Evolutionary conservation across 2,329 filamentous ascomycete genomes (phyloP), one percentile per base, ranked within the genome.

Genomic region (Neonectria sp.): DNA sequence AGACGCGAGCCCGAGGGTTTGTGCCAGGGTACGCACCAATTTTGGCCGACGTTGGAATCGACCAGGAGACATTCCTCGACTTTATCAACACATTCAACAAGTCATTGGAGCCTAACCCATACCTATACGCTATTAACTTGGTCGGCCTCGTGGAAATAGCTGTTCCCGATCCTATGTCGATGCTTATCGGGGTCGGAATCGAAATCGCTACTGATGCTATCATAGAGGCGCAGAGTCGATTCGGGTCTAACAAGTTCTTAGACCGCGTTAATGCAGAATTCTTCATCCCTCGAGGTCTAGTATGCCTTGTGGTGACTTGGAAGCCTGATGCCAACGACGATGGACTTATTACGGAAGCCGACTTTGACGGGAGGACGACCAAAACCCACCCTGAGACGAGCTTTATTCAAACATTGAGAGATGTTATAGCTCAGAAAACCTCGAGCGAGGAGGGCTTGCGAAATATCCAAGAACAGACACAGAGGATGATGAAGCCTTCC

Each of bases 231-330:
- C 79, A 83, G 33, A 79, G 77, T 11, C 80, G 81, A 21, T 77
- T 79, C 71, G 78, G 82, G 48, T 82, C 85, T 0, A 90, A 89
- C 71, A 79, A 75, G 0, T 91, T 88, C 73, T 82, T 91, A 17
- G 84, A 89, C 69, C 78, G 81, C 40, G 82, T 89, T 71, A 91
- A 91, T 71, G 80, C 84, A 9, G 81, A 86, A 3, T 84, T 89
- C 65, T 91, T 91, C 75, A 83, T 82, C 53, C 88, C 89, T 0
- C 83, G 83, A 2, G 89, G 89, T 0, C 81, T 91, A 0, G 87
- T 85, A 13, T 77, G 74, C 4, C 46, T 81, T 24, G 80, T 91
- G 43, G 84, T 90, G 78, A 85, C 85, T 1, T 89, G 82, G 79
- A 85, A 85, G 58, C 84, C 85, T 0, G 80, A 83, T 4, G 68